These are phyloP conservation scores for Populus deltoides DNA, from an alignment of 345 rosid species.

Conservation along the genomic window DNA sequence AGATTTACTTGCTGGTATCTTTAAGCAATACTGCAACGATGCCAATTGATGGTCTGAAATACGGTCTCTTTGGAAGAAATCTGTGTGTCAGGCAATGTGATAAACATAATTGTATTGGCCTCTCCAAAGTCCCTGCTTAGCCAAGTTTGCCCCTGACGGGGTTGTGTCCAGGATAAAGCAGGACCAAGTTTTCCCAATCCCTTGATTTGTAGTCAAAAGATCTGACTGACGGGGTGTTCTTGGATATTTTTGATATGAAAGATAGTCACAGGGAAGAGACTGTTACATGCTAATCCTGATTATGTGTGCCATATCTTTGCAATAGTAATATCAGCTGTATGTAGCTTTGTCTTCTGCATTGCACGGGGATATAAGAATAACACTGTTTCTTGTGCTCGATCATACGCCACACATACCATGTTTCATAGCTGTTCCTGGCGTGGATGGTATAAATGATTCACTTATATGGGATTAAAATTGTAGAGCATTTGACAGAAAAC, in stretches of 20 bases:
- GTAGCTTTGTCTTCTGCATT: slow-evolving; percentile 29
- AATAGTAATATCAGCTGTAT: slow-evolving; percentile 67
- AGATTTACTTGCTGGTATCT: not conserved
- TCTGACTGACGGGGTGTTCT: slow-evolving; percentile 3
- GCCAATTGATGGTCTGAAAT: not conserved
- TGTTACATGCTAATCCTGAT: not conserved
- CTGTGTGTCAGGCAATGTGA: not conserved
- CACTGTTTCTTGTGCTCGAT: not conserved
- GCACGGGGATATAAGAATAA: not conserved
- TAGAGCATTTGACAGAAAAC: not conserved
- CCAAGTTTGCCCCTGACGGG: not conserved
- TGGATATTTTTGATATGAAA: not conserved
- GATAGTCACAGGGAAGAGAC: not conserved
- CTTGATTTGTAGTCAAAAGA: not conserved
- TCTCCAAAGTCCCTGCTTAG: not conserved
- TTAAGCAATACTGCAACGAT: not conserved
- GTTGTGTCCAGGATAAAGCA: not conserved
- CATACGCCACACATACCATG: not conserved
- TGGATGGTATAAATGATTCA: not conserved
- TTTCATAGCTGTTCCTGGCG: not conserved
- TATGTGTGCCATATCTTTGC: slow-evolving; percentile 5
- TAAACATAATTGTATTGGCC: not conserved
- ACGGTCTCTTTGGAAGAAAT: not conserved
- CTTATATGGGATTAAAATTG: not conserved
- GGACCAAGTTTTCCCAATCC: slow-evolving; percentile 3